phyloP scores from a whole-genome alignment of 2,329 filamentous ascomycete genomes.

The Penicillium frequentans region DNA sequence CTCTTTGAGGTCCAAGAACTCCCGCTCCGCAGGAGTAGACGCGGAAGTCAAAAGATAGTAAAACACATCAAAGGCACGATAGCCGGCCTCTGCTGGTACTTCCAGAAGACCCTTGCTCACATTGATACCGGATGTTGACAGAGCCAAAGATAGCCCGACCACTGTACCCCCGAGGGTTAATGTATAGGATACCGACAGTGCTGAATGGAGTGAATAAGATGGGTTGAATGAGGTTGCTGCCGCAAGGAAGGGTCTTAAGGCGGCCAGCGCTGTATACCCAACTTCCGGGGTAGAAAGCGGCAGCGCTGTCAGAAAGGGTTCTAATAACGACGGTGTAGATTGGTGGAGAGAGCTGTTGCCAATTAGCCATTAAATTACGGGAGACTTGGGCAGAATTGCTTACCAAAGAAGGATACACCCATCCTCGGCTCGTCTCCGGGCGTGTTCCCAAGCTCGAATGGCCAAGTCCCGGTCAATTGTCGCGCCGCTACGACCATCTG shows the following conservation, averaged over 20 bases:
- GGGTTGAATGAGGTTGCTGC: slow-evolving; percentile 88
- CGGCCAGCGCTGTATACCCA: slow-evolving; percentile 76
- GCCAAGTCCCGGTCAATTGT: slow-evolving; percentile 79
- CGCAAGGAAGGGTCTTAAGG: slow-evolving; percentile 80
- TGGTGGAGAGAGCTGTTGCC: slow-evolving; percentile 74
- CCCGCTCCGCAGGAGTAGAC: slow-evolving; percentile 82
- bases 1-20: slow-evolving; percentile 78
- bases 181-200: slow-evolving; percentile 77
- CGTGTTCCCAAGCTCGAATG: slow-evolving; percentile 91
- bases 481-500: slow-evolving; percentile 69
- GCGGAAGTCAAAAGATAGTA: slow-evolving; percentile 94
- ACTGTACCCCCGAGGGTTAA: slow-evolving; percentile 79
- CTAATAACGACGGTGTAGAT: slow-evolving; percentile 80
- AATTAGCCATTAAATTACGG: background rate
- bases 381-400: slow-evolving; percentile 29
- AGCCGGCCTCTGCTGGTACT: slow-evolving; percentile 75
- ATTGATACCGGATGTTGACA: slow-evolving; percentile 87
- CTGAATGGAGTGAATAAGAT: slow-evolving; percentile 76
- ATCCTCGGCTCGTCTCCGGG: slow-evolving; percentile 89
- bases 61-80: slow-evolving; percentile 94
- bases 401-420: slow-evolving; percentile 89
- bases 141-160: slow-evolving; percentile 69
- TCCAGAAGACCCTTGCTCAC: slow-evolving; percentile 76
- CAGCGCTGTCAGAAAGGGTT: slow-evolving; percentile 76
- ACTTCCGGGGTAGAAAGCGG: slow-evolving; percentile 75